Conservation (phyloP, 345 rosid genomes). For the Camelina hispida region DNA sequence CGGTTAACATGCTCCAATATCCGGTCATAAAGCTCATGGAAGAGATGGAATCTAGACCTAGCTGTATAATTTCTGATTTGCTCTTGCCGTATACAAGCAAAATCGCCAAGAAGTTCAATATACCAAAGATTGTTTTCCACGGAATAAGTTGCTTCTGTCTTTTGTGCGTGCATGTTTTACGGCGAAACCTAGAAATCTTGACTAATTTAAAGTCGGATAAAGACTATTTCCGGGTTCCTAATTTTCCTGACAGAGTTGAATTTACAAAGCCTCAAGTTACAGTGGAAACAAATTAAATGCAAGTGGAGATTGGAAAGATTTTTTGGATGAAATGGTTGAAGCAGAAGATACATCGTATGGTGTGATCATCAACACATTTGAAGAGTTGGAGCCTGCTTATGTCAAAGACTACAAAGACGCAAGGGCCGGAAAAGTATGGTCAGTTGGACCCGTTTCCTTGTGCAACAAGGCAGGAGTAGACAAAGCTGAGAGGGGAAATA, state of each 20-base stretch:
- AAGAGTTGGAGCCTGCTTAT: constrained; percentile 49
- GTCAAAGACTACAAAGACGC: constrained; percentile 42
- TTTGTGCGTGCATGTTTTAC: constrained; percentile 39
- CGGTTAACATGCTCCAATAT: constrained; percentile 26
- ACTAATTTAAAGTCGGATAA: constrained; percentile 14
- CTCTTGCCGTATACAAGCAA: constrained; percentile 47
- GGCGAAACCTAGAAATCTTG: constrained; percentile 12
- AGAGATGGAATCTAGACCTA: constrained; percentile 47
- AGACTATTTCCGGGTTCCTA: constrained; percentile 46
- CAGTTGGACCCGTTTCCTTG: constrained; percentile 55
- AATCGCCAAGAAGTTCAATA: constrained; percentile 42
- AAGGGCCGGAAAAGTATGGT: constrained; percentile 49
- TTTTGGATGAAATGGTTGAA: constrained; percentile 23
- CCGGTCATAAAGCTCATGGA: constrained; percentile 43
- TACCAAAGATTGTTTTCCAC: constrained; percentile 63
- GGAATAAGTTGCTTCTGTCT: constrained; percentile 50
- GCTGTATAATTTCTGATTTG: constrained; percentile 59
- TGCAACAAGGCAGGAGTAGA: constrained; percentile 41
- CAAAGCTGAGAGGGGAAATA: constrained; percentile 53
- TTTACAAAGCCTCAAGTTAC: constrained; percentile 49
- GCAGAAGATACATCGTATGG: constrained; percentile 46
- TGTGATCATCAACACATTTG: constrained; percentile 50
- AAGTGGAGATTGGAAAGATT: constrained; percentile 22
- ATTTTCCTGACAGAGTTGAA: constrained; percentile 49
- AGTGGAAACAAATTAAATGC: neutral